Evolutionary conservation across 2,329 filamentous ascomycete genomes (phyloP).

Genomic region (Pezicula rhizophila): DNA sequence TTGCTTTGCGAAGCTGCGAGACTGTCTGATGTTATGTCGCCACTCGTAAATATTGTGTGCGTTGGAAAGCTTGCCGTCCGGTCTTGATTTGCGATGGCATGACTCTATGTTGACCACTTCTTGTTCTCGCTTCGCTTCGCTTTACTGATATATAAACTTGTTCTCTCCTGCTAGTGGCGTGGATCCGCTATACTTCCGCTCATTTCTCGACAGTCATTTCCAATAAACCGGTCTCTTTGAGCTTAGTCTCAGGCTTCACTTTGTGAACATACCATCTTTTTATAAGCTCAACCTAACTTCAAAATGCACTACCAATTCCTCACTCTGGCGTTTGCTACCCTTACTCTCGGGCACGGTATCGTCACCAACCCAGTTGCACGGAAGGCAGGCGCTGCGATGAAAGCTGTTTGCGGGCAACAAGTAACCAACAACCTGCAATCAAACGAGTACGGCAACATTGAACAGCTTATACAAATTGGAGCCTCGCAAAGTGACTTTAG

Average conservation of each 20-base stretch:
- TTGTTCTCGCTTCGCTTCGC: too few species aligned
- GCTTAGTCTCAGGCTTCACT: neutral
- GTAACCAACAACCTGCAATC: slow-evolving; percentile 1
- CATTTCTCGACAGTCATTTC: too few species aligned
- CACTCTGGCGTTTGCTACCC: neutral
- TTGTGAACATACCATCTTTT: neutral
- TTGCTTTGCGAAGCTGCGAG: too few species aligned
- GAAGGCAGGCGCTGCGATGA: neutral
- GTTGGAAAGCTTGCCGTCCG: too few species aligned
- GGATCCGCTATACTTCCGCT: too few species aligned
- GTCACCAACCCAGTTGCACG: neutral
- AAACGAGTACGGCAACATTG: neutral
- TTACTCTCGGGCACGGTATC: neutral
- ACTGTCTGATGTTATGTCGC: too few species aligned
- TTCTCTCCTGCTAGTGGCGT: too few species aligned
- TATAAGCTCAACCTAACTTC: neutral
- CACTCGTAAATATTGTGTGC: too few species aligned
- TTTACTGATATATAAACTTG: too few species aligned
- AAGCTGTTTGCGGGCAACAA: slow-evolving; percentile 1
- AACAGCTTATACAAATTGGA: neutral
- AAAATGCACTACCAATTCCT: neutral
- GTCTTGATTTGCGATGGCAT: too few species aligned
- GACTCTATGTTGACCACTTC: too few species aligned
- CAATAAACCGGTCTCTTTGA: too few species aligned
- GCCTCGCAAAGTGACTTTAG: neutral